Base-by-base conservation (phyloP, 202 grass and related monocot genomes). In the Brachypodium distachyon region DNA sequence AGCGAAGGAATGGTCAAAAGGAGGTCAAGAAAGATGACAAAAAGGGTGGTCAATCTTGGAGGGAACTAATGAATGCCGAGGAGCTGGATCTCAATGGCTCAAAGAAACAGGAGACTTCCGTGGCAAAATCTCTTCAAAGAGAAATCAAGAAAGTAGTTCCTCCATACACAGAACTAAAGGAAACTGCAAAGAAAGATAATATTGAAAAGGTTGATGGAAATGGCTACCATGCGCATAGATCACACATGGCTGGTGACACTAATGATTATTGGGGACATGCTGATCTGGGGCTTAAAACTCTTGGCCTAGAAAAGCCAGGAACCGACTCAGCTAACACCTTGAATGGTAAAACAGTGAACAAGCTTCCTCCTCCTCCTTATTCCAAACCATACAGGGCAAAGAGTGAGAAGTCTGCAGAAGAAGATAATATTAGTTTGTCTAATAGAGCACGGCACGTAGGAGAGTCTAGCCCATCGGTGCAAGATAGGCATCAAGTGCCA, bases 331-430 rank as follows among this genome's bases (percentile, higher is more conserved):
- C 48, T 64, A 74, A 31, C 32, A 70, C 77, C 37, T 91, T 77
- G 34, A 88, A 88, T 66, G 81, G 84, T 43, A 88, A 94, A 84
- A 22, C 84, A 72, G 67, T 58, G 42, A 88, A 90, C 59, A 90
- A 78, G 77, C 67, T 62, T 87, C 91, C 94, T 87, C 91, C 87
- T 87, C 91, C 94, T 87, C 91, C 87, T 23, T 90, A 92, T 77
- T 89, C 87, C 80, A 90, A 92, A 55, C 82, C 70, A 12, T 84
- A 84, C 58, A 69, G 70, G 74, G 68, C 61, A 70, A 43, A 0
- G 13, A 25, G 43, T 3, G 77, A 77, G 33, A 90, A 79, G 42
- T 37, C 34, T 52, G 70, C 82, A 70, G 79, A 90, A 82, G 87
- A 90, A 54, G 79, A 70, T 11, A 42, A 41, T 40, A 72, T 48